Evolutionary conservation across 257 asterid species (phyloP).

Genomic region (Henckelia pumila): DNA sequence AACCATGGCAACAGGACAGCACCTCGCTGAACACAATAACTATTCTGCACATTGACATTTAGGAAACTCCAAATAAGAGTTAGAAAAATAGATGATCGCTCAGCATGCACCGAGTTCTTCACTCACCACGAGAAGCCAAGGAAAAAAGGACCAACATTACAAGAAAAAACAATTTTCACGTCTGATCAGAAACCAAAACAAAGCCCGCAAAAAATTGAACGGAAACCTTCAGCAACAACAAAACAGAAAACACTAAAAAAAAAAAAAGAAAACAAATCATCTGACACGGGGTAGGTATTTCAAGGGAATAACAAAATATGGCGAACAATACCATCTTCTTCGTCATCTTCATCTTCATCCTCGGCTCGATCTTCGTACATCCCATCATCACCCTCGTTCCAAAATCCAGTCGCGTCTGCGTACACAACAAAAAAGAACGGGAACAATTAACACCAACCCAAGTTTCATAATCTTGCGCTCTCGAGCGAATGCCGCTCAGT

Average conservation of each 20-base stretch:
- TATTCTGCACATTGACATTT: neutral
- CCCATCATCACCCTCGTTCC: conserved; percentile 73
- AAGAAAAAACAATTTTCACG: neutral
- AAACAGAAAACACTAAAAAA: neutral
- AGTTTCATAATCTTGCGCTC: neutral
- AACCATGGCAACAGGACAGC: neutral
- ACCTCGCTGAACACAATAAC: neutral
- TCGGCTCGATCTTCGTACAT: conserved; percentile 47
- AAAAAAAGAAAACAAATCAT: neutral
- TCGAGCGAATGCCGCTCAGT: neutral
- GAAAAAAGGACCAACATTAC: neutral
- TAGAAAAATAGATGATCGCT: neutral
- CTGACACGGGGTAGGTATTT: neutral
- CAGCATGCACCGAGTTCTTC: neutral
- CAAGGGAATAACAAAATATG: neutral
- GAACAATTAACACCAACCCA: neutral
- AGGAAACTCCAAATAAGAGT: conserved; percentile 1
- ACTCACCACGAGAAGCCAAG: neutral
- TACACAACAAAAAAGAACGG: neutral
- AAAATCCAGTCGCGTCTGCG: conserved; percentile 63
- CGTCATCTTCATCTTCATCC: conserved; percentile 67
- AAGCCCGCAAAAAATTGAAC: neutral
- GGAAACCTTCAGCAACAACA: neutral
- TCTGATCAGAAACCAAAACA: neutral
- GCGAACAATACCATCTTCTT: conserved; percentile 60